Conservation (phyloP, 2,329 filamentous ascomycete genomes). For the Sporothrix globosa region DNA sequence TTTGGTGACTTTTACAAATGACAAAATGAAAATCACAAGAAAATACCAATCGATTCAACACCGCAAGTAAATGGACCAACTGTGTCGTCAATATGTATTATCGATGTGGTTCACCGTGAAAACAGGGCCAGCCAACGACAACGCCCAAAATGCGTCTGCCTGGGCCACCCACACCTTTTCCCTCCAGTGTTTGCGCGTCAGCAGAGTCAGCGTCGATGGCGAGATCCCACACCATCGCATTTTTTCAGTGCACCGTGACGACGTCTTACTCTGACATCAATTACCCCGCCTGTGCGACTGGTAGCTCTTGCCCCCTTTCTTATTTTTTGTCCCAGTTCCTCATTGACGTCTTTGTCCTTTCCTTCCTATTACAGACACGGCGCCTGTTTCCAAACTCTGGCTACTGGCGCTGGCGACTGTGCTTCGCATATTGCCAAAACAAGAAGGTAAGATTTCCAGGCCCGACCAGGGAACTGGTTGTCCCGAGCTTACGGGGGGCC, state of each 20-base stretch:
- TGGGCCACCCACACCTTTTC: conserved; percentile 16
- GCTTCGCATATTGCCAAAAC: conserved; percentile 6
- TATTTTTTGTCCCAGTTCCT: not conserved
- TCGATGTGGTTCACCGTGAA: not conserved
- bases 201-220: not conserved
- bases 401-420: not conserved
- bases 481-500: conserved; percentile 24
- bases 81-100: not conserved
- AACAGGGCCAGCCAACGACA: conserved; percentile 20
- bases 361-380: not conserved
- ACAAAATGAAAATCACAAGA: not conserved
- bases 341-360: not conserved
- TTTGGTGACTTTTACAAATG: not conserved
- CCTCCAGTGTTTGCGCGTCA: not conserved
- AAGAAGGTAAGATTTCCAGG: not conserved
- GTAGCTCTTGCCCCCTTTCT: not conserved
- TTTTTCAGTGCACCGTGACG: not conserved
- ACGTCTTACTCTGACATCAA: not conserved
- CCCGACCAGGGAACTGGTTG: not conserved
- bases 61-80: not conserved
- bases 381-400: not conserved
- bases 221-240: conserved; percentile 7
- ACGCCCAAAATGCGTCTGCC: conserved; percentile 31
- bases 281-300: not conserved
- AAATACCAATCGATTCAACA: not conserved